A percentile compares a stretch with the other conserved stretches of the same genome.
Conservation (phyloP, 306 rosid species). For the Neltuma alba region DNA sequence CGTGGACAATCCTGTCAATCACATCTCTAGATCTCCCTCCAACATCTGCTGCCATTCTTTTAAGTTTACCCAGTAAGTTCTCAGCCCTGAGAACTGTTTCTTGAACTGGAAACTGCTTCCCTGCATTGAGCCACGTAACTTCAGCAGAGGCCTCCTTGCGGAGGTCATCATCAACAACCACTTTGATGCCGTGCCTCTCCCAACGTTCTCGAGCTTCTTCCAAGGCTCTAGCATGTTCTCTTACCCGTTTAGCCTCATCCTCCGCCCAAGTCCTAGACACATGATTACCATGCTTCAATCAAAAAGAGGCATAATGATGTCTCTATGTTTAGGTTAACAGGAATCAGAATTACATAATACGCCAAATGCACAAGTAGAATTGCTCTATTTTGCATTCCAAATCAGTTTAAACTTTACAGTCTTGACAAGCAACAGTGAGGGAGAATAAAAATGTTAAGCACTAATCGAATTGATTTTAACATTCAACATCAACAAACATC, state of each 20-base stretch:
- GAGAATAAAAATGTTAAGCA: background rate
- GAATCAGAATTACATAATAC: constrained; percentile 13
- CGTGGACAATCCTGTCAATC: constrained; percentile 58
- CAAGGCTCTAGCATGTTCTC: constrained; percentile 84
- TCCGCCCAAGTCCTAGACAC: constrained; percentile 91
- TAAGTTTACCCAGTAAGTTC: constrained; percentile 71
- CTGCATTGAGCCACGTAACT: constrained; percentile 80
- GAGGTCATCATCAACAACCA: constrained; percentile 87
- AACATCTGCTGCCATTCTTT: constrained; percentile 57
- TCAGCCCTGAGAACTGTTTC: constrained; percentile 73
- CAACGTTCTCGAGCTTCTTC: constrained; percentile 97
- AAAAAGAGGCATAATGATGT: background rate
- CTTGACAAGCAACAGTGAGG: background rate
- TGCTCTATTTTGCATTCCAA: background rate
- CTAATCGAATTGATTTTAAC: background rate
- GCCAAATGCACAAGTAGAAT: background rate
- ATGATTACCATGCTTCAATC: constrained; percentile 4
- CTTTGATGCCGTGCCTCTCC: constrained; percentile 96
- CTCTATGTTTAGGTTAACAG: background rate
- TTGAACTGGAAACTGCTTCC: constrained; percentile 66
- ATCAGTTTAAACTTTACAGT: background rate
- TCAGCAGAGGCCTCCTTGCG: constrained; percentile 73
- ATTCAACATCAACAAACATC: background rate
- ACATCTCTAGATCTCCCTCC: constrained; percentile 70
- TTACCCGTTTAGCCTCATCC: constrained; percentile 94